Evolutionary conservation across 23 red algal species (phyloP).

Genomic region (Gracilaria domingensis): DNA sequence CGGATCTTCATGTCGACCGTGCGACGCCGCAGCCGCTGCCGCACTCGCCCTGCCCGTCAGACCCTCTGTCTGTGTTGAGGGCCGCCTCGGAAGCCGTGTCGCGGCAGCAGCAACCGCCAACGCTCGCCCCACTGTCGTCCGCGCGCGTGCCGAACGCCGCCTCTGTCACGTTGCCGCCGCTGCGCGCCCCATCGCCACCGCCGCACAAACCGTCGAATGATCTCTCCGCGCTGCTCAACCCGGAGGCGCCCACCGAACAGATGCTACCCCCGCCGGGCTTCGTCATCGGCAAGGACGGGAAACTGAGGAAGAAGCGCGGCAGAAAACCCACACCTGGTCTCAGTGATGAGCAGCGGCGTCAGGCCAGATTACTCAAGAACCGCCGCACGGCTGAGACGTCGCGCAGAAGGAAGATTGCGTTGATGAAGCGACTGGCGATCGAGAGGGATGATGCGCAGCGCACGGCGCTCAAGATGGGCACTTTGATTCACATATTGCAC

Average conservation of each 20-base stretch:
- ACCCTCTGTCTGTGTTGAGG: background rate
- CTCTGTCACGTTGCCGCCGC: background rate
- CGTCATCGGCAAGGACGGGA: constrained; percentile 53
- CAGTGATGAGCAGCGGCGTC: constrained; percentile 53
- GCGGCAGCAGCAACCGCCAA: background rate
- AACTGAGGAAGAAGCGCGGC: constrained; percentile 51
- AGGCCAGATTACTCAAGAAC: constrained; percentile 60
- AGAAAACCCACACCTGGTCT: constrained; percentile 57
- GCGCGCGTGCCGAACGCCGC: background rate
- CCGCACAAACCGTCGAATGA: background rate
- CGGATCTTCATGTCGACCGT: background rate
- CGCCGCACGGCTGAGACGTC: constrained; percentile 65
- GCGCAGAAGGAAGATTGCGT: constrained; percentile 43
- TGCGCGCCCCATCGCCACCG: background rate
- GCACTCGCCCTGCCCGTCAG: background rate
- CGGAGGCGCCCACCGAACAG: background rate
- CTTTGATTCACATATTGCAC: background rate
- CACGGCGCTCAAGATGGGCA: background rate
- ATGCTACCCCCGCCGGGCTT: constrained; percentile 9
- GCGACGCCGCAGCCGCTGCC: background rate
- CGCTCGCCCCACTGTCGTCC: no score
- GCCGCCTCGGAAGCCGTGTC: constrained; percentile 18
- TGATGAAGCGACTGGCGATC: background rate
- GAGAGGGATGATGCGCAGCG: constrained; percentile 31
- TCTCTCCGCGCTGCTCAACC: constrained; percentile 46